Conservation (phyloP, 495 filamentous ascomycete species). For the Hyphodiscus hymeniophilus region DNA sequence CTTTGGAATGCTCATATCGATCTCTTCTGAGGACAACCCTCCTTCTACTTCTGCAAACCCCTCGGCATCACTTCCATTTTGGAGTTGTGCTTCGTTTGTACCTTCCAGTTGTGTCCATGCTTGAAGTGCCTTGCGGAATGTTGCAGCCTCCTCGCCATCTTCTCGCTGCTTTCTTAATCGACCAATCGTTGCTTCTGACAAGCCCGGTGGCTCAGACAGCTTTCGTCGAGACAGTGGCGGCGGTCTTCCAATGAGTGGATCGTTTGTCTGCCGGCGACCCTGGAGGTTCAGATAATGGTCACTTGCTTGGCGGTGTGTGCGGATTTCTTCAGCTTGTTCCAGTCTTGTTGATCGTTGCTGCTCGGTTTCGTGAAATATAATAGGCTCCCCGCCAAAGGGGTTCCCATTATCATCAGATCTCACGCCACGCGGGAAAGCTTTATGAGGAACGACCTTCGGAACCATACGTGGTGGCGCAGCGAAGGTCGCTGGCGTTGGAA, state of each 20-base stretch:
- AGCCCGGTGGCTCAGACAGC: background rate
- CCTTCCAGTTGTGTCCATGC: too few species aligned
- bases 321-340: background rate
- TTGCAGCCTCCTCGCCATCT: too few species aligned
- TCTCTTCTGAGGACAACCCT: too few species aligned
- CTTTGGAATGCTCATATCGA: too few species aligned
- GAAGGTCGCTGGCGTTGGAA: too few species aligned
- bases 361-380: background rate
- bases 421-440: background rate
- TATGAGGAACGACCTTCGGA: background rate
- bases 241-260: conserved; percentile 1
- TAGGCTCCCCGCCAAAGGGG: background rate
- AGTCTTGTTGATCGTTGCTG: background rate
- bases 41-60: too few species aligned
- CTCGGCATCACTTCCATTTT: too few species aligned
- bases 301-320: background rate
- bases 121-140: too few species aligned
- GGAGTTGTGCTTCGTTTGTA: too few species aligned
- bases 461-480: too few species aligned
- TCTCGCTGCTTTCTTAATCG: background rate
- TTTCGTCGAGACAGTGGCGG: background rate
- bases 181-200: background rate
- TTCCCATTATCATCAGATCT: background rate
- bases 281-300: background rate
- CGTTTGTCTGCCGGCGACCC: background rate